Evolutionary conservation across 371 early-diverging fungal species (phyloP), one percentile per base, ranked within the genome.

Genomic region (Furculomyces boomerangus): DNA sequence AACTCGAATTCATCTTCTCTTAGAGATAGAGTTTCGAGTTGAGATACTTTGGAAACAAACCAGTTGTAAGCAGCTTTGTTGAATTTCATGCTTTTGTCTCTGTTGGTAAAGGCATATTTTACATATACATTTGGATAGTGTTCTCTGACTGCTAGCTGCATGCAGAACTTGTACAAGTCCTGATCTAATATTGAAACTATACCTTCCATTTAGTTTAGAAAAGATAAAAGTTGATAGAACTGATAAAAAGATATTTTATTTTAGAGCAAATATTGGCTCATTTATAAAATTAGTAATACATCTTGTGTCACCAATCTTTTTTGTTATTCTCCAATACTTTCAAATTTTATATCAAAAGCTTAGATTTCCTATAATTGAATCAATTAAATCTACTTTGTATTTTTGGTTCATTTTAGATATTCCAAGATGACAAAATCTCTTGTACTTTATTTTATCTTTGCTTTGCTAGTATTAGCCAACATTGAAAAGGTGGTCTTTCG

Each of bases 131-230:
- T 67, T n/a, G 78, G 77, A 53, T 83, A 86, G 53, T 83, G 81
- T 56, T 77, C 73, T 30, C 78, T 58, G 14, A 84, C 82, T 0
- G 81, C 83, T 57, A 83, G 72, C 56, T 86, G 86, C 86, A 86
- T 86, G 24, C 81, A 78, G 44, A 85, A 79, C 60, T 85, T 85
- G 77, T 85, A 84, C 29, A 83, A 70, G 56, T 85, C 85, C 68
- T 83, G 83, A 60, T 84, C 85, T 18, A 84, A 74, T 39, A 84
- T 68, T 1, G 74, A 73, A 13, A 26, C 45, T 2, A 65, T 60
- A 14, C 61, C 30, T 13, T 46, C n/a, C 30, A 60, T 44, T n/a
- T 56, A 35, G 35, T 16, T 7, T 35, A 10, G 35, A 35, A 16
- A 16, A 35, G 7, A 35, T 35, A 35, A 35, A 35, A 35, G 35